Evolutionary conservation across 2,329 filamentous ascomycete species (phyloP), one percentile per base, ranked within the genome.

Genomic region (Pezicula neosporulosa): DNA sequence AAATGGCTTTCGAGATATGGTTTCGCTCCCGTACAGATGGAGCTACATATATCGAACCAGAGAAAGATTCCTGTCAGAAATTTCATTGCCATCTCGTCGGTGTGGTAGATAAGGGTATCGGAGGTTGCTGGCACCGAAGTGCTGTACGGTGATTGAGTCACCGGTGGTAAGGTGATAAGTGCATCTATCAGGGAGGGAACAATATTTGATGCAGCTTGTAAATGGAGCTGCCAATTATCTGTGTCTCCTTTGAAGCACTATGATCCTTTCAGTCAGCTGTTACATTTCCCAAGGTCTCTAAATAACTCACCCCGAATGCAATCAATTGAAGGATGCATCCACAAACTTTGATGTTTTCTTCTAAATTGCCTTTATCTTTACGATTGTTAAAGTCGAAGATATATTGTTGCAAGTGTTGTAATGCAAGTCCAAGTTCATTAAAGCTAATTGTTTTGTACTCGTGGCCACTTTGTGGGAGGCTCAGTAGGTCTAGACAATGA

Each of bases 321-420:
- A 47, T 38, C 45, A 47, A 16, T 47, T 47, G 45, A 27, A 47
- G 33, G 27, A 47, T 47, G 13, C 45, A 47, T 12, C 19, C 19
- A 30, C 42, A 44, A 4, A 44, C 42, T 44, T 44, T 44, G 19
- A 44, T 44, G 12, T 30, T 44, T 15, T 44, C 42, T 28, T 44
- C 42, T 4, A 44, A n/a, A 15, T 28, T 44, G 10, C 19, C 19
- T 15, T n/a, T 24, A 9, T 28, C 42, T 15, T 44, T 28, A 4
- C 13, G 19, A 6, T 4, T 30, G 42, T 27, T 44, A 15, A 44
- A 44, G 13, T 30, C 42, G n/a, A 24, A 27, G 27, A 44, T 44
- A n/a, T 44, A 47, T 28, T 39, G 36, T 27, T 27, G 45, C 36
- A 39, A 15, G 19, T 47, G 36, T 27, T 38, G 33, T 13, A 47